Evolutionary conservation across 352 stramenopile genomes (phyloP), one percentile per base, ranked within the genome.

Genomic region (Aphanomyces cochlioides): DNA sequence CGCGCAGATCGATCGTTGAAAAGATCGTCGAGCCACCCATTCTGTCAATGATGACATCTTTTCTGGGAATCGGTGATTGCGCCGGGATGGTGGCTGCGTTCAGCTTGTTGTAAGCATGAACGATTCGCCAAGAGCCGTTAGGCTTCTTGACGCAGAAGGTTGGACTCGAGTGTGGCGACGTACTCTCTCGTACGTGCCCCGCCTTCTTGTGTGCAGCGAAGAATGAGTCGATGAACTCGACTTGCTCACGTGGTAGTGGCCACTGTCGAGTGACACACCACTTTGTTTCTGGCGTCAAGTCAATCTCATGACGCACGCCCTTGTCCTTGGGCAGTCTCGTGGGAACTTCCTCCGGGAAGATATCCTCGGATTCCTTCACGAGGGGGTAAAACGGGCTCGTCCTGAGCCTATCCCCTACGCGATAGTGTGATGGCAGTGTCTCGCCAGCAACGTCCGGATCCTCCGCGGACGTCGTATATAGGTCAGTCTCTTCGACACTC

Each of bases 61-160:
- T 77, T 0, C 75, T 28, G 0, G 74, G 72, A 15, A 80, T 79
- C 47, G 67, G 75, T 17, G 66, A 79, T 41, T 79, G 75, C 15
- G 75, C 66, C 2, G 71, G 67, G 6, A 81, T 72, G 2, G 72
- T 81, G 2, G 57, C 69, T n/a, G 57, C 60, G 47, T 83, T 83
- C 2, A 79, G 67, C 56, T 78, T 81, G 56, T 80, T 79, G 56
- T 72, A 77, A 40, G 72, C 71, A 36, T 81, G 75, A 7, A 78
- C 67, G 43, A 81, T 79, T 13, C 72, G 37, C 74, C 74, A 78
- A 17, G 38, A 40, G 0, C 73, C 72, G 4, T 74, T 69, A 4
- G 74, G 54, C 41, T 81, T 77, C 2, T 64, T 58, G 0, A 79
- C 61, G 47, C 74, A 79, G 39, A 81, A 77, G 0, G 73, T 78